Conservation (phyloP, 305 asterid species). For the Caryopteris hybrid region DNA sequence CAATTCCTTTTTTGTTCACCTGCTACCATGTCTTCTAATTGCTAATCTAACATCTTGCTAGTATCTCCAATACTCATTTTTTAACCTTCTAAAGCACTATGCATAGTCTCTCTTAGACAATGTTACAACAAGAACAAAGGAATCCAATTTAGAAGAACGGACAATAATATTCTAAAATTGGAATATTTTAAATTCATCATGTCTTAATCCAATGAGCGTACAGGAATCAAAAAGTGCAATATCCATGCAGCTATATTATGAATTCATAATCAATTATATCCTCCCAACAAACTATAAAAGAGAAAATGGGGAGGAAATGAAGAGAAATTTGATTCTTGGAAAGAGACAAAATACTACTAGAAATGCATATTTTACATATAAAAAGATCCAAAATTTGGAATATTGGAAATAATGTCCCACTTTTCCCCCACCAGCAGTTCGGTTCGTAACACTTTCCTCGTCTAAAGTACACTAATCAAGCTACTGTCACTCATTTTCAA, state of each 20-base stretch:
- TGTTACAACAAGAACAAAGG: neutral
- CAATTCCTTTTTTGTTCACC: neutral
- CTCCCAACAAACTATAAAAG: neutral
- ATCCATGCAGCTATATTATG: neutral
- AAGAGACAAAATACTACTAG: neutral
- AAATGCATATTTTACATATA: too few species aligned
- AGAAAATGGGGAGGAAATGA: neutral
- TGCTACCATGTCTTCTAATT: neutral
- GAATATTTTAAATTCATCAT: too few species aligned
- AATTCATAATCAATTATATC: neutral
- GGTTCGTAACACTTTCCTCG: neutral
- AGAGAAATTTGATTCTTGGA: too few species aligned
- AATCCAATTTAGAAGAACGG: neutral
- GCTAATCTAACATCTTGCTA: neutral
- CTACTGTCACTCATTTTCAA: neutral
- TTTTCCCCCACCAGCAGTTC: neutral
- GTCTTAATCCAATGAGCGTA: neutral
- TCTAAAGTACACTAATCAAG: neutral
- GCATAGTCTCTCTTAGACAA: neutral
- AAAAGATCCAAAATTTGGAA: neutral
- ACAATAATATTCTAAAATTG: neutral
- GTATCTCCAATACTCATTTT: neutral
- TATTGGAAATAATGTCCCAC: neutral
- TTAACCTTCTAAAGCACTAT: neutral
- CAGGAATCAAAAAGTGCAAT: neutral